phyloP scores from a whole-genome alignment of 2,329 filamentous ascomycete genomes.

The Fusarium proliferatum region DNA sequence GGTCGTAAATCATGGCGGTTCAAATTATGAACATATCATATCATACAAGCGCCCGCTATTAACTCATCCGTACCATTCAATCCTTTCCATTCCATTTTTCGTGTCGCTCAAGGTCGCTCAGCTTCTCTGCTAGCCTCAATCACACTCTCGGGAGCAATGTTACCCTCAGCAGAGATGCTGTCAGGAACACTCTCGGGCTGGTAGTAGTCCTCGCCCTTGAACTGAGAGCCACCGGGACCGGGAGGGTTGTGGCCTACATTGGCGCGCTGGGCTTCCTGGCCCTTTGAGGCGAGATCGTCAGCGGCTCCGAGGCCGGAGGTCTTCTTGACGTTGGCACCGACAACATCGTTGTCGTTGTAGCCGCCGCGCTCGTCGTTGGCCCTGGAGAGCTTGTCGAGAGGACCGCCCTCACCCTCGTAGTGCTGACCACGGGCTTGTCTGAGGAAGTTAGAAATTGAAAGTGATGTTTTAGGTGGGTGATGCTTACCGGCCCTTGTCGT shows the following conservation, averaged over 20 bases:
- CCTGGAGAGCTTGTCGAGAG: conserved; percentile 52
- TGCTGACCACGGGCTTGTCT: conserved; percentile 58
- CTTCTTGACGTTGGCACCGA: conserved; percentile 39
- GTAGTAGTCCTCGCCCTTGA: conserved; percentile 56
- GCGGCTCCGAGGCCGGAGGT: conserved; percentile 39
- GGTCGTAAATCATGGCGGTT: conserved; percentile 27
- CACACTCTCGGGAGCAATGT: conserved; percentile 55
- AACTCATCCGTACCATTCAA: neutral
- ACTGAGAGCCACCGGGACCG: conserved; percentile 52
- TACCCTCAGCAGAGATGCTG: conserved; percentile 55
- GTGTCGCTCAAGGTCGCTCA: conserved; percentile 10
- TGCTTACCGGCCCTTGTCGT: conserved; percentile 58
- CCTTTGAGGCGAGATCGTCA: conserved; percentile 49
- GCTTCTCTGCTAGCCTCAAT: conserved; percentile 50
- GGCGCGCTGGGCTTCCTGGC: conserved; percentile 51
- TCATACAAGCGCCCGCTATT: conserved; percentile 21
- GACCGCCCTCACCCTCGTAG: conserved; percentile 58
- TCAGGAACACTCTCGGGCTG: conserved; percentile 55
- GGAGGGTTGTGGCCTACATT: conserved; percentile 53
- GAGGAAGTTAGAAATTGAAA: conserved; percentile 15
- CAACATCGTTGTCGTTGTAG: conserved; percentile 53
- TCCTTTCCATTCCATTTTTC: neutral
- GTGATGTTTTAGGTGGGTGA: neutral
- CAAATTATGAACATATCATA: conserved; percentile 21
- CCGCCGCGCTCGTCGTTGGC: conserved; percentile 48